phyloP scores from a whole-genome alignment of 352 stramenopile species.

The Phytophthora macrochlamydospora region DNA sequence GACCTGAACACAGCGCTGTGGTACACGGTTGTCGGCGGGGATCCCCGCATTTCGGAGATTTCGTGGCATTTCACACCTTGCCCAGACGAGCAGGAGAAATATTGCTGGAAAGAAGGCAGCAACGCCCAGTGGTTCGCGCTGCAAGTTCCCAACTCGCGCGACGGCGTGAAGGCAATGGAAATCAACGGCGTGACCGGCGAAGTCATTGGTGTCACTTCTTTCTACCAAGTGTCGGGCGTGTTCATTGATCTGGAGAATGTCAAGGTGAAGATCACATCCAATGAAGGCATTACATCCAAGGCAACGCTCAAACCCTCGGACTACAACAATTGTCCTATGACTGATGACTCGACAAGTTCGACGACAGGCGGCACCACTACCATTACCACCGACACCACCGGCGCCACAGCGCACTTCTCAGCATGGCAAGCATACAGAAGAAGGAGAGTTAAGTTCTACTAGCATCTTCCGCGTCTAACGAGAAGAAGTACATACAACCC shows the following conservation, averaged over 20 bases:
- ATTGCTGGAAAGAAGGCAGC: slow-evolving; percentile 75
- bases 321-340: slow-evolving; percentile 49
- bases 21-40: slow-evolving; percentile 54
- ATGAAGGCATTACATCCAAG: slow-evolving; percentile 89
- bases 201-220: slow-evolving; percentile 91
- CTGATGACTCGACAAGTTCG: slow-evolving; percentile 30
- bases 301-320: slow-evolving; percentile 53
- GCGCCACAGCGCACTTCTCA: slow-evolving; percentile 37
- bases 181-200: slow-evolving; percentile 47
- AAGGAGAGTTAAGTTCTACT: slow-evolving; percentile 39
- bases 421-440: slow-evolving; percentile 48
- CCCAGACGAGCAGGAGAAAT: slow-evolving; percentile 62
- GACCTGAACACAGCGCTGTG: slow-evolving; percentile 69
- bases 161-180: slow-evolving; percentile 53
- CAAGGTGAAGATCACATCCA: slow-evolving; percentile 88
- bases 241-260: slow-evolving; percentile 38
- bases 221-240: slow-evolving; percentile 64
- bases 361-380: slow-evolving; percentile 24
- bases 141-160: slow-evolving; percentile 59
- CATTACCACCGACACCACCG: slow-evolving; percentile 35
- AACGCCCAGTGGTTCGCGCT: slow-evolving; percentile 67
- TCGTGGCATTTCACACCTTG: slow-evolving; percentile 66
- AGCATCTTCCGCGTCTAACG: neutral
- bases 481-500: too few species aligned
- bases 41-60: slow-evolving; percentile 56